These are phyloP conservation scores for Tolypocladium endophyticum DNA, from an alignment of 2,329 filamentous ascomycete species.

Conservation along the genomic window DNA sequence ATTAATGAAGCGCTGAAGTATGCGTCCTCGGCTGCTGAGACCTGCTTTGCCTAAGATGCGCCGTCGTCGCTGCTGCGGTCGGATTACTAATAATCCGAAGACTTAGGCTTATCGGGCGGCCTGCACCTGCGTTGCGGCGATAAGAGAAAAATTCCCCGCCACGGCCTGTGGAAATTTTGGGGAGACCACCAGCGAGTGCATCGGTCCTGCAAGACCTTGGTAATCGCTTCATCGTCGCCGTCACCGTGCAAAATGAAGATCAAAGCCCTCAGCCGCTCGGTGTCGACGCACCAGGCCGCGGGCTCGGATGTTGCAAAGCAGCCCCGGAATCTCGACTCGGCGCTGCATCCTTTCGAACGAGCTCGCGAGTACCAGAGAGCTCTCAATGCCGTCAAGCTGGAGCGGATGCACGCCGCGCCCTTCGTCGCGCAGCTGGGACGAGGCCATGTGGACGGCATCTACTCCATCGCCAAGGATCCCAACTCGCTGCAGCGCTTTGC, in stretches of 20 bases:
- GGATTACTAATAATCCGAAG: conserved; percentile 19
- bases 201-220: neutral
- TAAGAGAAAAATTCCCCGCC: conserved; percentile 22
- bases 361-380: conserved; percentile 60
- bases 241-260: conserved; percentile 37
- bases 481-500: conserved; percentile 64
- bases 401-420: conserved; percentile 70
- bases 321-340: conserved; percentile 68
- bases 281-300: conserved; percentile 53
- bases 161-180: conserved; percentile 4
- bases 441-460: conserved; percentile 83
- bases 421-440: conserved; percentile 80
- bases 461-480: conserved; percentile 71
- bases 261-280: conserved; percentile 56
- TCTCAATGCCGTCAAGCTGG: conserved; percentile 74
- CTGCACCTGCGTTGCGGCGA: conserved; percentile 8
- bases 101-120: conserved; percentile 19
- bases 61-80: neutral
- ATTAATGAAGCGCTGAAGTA: neutral
- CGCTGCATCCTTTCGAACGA: conserved; percentile 81
- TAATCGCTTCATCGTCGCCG: neutral
- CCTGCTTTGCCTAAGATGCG: neutral
- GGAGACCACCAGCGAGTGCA: neutral
- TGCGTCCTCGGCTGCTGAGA: neutral
- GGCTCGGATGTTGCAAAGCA: conserved; percentile 55